Percentiles rank a stretch among this genome's conserved stretches.
These are phyloP conservation scores for Colletotrichum melonis DNA, from an alignment of 2,329 filamentous ascomycete species.

Conservation along the genomic window DNA sequence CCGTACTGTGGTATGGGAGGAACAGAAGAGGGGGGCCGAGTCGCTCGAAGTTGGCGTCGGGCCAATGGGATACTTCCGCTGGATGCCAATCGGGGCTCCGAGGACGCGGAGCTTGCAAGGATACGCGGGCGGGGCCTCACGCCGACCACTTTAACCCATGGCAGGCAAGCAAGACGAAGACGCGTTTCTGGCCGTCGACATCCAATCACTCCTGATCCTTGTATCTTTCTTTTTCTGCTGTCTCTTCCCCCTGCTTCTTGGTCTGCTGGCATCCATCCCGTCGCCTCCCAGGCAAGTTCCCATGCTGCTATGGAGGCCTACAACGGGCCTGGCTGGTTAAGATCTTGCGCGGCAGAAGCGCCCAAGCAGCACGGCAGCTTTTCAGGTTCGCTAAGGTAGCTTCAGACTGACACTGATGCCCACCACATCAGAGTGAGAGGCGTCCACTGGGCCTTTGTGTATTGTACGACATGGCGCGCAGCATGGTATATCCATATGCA, in stretches of 20 bases:
- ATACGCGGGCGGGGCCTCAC: neutral
- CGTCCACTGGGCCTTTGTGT: conserved; percentile 16
- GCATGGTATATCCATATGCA: neutral
- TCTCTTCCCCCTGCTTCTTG: neutral
- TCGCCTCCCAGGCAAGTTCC: no score
- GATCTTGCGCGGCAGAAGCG: conserved; percentile 7
- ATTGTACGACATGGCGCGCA: conserved; percentile 8
- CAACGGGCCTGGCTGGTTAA: conserved; percentile 1
- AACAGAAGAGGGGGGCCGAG: neutral
- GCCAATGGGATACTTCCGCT: conserved; percentile 26
- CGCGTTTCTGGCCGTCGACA: conserved; percentile 14
- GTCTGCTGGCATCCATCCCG: neutral
- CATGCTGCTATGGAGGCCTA: neutral
- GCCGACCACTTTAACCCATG: conserved; percentile 14
- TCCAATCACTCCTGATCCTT: neutral
- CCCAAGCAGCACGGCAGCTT: neutral
- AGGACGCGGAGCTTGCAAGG: conserved; percentile 22
- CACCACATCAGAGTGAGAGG: neutral
- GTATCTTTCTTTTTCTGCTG: neutral
- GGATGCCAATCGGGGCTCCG: conserved; percentile 1
- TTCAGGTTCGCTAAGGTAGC: neutral
- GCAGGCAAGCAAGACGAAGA: neutral
- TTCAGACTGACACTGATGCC: neutral
- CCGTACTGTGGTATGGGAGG: neutral
- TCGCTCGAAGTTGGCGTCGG: neutral